These are phyloP conservation scores for Pholiota adiposa DNA, from an alignment of 1,284 basidiomycete genomes.

Conservation along the genomic window DNA sequence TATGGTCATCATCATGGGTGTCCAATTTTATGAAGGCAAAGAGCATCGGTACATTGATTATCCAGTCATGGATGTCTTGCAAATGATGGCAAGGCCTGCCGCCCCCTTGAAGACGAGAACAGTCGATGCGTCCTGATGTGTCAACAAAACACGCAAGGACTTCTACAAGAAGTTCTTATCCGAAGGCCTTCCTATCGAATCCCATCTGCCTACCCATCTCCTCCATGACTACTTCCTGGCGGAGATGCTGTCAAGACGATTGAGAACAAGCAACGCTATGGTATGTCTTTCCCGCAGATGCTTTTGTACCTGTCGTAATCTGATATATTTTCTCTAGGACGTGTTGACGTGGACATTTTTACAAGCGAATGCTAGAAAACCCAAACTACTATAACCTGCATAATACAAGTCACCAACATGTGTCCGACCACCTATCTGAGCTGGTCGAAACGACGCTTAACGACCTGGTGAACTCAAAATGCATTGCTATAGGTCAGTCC, in stretches of 20 bases:
- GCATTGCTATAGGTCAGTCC: constrained; percentile 84
- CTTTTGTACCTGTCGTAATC: constrained; percentile 21
- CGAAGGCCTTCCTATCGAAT: constrained; percentile 98
- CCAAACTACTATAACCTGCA: constrained; percentile 95
- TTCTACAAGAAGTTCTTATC: constrained; percentile 99
- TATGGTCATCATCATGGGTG: constrained; percentile 99
- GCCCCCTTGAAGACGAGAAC: constrained; percentile 83
- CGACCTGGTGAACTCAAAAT: constrained; percentile 93
- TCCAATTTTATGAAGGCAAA: constrained; percentile 94
- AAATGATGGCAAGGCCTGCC: constrained; percentile 98
- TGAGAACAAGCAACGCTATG: constrained; percentile 96
- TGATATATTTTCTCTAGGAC: constrained; percentile 55
- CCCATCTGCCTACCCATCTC: constrained; percentile 84
- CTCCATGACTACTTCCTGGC: constrained; percentile 98
- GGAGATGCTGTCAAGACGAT: constrained; percentile 98
- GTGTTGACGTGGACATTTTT: constrained; percentile 96
- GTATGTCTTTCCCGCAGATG: constrained; percentile 46
- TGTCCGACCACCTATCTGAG: constrained; percentile 95
- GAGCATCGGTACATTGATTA: constrained; percentile 98
- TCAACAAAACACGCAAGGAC: constrained; percentile 94
- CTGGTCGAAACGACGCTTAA: constrained; percentile 92
- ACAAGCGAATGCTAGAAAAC: constrained; percentile 95
- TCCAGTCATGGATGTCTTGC: constrained; percentile 95
- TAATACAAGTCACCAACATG: constrained; percentile 90
- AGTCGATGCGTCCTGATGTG: constrained; percentile 96